Percentiles rank a stretch among this genome's conserved stretches.
Evolutionary conservation across 1,284 basidiomycete genomes (phyloP).

Genomic region (Calocybe gambosa): DNA sequence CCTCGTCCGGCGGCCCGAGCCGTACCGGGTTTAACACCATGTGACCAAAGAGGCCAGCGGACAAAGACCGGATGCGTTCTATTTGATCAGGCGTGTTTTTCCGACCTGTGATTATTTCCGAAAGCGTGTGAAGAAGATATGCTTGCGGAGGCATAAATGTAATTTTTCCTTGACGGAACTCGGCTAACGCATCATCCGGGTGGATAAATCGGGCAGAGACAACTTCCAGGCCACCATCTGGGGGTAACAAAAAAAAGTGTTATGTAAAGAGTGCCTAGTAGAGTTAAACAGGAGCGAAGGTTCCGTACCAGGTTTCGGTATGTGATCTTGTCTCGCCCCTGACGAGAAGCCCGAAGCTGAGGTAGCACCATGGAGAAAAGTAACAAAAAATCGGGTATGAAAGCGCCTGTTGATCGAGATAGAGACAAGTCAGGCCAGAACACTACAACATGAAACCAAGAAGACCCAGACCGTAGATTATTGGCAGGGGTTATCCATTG

Average conservation of each 20-base stretch:
- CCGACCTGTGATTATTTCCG: slow-evolving; percentile 37
- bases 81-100: slow-evolving; percentile 39
- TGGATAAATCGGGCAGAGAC: slow-evolving; percentile 57
- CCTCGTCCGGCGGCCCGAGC: slow-evolving; percentile 30
- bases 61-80: slow-evolving; percentile 39
- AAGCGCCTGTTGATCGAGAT: slow-evolving; percentile 45
- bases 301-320: slow-evolving; percentile 49
- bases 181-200: slow-evolving; percentile 42
- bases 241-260: neutral
- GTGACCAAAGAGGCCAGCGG: slow-evolving; percentile 48
- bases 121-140: slow-evolving; percentile 58
- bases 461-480: slow-evolving; percentile 40
- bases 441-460: neutral
- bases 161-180: slow-evolving; percentile 45
- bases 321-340: slow-evolving; percentile 45
- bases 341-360: slow-evolving; percentile 43
- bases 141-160: slow-evolving; percentile 67
- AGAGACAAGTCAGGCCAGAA: neutral
- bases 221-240: slow-evolving; percentile 64
- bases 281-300: neutral
- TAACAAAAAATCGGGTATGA: slow-evolving; percentile 59
- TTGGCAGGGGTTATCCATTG: slow-evolving; percentile 62
- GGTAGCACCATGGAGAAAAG: slow-evolving; percentile 42
- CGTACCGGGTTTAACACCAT: slow-evolving; percentile 51
- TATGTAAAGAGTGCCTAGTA: neutral